phyloP scores from a whole-genome alignment of 2,329 filamentous ascomycete genomes.

The Hawksworthiomyces lignivorus region DNA sequence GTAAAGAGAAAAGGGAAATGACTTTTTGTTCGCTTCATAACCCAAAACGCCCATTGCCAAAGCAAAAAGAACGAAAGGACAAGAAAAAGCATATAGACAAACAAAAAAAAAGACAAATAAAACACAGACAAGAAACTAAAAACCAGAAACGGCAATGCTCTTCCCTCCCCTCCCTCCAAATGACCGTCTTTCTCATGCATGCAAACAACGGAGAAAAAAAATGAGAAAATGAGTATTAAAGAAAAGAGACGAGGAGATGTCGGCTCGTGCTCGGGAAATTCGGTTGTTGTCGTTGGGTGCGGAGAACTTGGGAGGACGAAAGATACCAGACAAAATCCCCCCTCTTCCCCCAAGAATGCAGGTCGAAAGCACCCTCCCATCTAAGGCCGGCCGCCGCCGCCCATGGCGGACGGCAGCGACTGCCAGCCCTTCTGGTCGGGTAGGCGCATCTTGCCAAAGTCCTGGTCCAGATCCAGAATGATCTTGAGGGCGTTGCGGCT shows the following conservation, averaged over 20 bases:
- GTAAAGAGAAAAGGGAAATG: not conserved
- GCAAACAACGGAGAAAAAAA: not conserved
- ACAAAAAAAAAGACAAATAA: not conserved
- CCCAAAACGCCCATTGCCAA: conserved; percentile 6
- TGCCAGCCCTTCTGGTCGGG: conserved; percentile 47
- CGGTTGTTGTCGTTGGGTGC: too few relatives aligned
- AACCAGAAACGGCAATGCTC: conserved; percentile 5
- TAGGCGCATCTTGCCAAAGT: conserved; percentile 72
- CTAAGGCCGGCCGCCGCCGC: conserved; percentile 25
- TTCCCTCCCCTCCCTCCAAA: conserved; percentile 1
- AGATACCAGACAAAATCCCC: too few relatives aligned
- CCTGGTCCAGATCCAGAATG: conserved; percentile 86
- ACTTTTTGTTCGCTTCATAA: conserved; percentile 6
- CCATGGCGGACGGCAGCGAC: conserved; percentile 42
- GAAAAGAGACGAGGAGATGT: not conserved
- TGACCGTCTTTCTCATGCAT: conserved; percentile 2
- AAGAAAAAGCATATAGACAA: not conserved
- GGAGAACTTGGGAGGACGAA: too few relatives aligned
- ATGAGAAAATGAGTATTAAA: not conserved
- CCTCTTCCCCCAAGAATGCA: too few relatives aligned
- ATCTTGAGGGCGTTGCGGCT: conserved; percentile 92
- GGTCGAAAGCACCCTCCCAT: not conserved
- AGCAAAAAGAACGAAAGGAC: not conserved
- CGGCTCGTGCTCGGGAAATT: too few relatives aligned
- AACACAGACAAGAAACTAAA: not conserved